Percentiles rank a stretch among this genome's conserved stretches.
Conservation (phyloP, 306 rosid species). For the Quercus wislizeni region DNA sequence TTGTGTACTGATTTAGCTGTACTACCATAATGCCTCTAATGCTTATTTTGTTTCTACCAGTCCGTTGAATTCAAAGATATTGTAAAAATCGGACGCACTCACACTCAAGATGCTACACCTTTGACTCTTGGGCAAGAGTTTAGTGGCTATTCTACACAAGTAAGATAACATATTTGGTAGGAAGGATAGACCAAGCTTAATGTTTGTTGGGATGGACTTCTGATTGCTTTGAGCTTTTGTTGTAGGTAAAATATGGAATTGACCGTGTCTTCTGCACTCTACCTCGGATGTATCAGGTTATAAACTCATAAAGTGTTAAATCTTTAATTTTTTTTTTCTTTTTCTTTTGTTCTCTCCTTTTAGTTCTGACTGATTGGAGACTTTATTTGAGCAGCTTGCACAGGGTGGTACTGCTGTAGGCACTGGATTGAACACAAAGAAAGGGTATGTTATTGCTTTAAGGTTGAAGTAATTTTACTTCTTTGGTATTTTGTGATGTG, state of each 20-base stretch:
- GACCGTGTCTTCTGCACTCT: conserved; percentile 74
- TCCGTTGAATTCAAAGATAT: conserved; percentile 89
- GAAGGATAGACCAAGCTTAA: conserved; percentile 8
- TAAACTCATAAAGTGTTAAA: conserved; percentile 3
- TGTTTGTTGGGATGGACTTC: conserved; percentile 13
- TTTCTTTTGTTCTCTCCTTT: background rate
- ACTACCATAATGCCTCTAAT: background rate
- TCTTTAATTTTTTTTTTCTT: background rate
- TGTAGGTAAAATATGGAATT: conserved; percentile 87
- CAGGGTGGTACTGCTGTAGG: conserved; percentile 99
- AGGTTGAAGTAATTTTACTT: conserved; percentile 12
- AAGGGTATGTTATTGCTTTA: conserved; percentile 62
- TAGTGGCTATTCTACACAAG: conserved; percentile 97
- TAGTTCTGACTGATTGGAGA: conserved; percentile 30
- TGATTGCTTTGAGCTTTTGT: conserved; percentile 32
- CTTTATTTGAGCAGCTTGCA: conserved; percentile 75
- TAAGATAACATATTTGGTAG: conserved; percentile 32
- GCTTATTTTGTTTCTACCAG: conserved; percentile 38
- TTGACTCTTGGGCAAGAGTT: conserved; percentile 98
- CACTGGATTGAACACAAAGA: conserved; percentile 98
- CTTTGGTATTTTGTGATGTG: conserved; percentile 8
- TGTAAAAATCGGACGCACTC: conserved; percentile 97
- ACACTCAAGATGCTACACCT: conserved; percentile 98
- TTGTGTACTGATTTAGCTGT: background rate
- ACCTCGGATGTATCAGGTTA: conserved; percentile 90